Evolutionary conservation across 164 flowering plant genomes (phyloP).

Genomic region (Stephania cephalantha): DNA sequence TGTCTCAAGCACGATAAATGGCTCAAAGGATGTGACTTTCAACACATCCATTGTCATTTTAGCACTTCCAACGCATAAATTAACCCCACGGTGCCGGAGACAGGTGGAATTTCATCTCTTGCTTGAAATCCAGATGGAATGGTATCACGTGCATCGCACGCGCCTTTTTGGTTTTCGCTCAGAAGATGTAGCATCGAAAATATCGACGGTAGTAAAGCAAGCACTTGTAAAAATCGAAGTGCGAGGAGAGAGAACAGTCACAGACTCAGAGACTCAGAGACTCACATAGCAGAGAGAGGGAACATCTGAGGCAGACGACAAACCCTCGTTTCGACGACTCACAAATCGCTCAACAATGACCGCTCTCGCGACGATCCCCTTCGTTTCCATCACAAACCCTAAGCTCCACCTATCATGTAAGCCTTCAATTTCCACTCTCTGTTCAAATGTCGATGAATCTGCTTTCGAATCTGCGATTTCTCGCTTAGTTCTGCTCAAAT

Average conservation of each 20-base stretch:
- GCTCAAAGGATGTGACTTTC: too few relatives aligned
- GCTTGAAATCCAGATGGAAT: too few relatives aligned
- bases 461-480: neutral
- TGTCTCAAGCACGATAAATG: too few relatives aligned
- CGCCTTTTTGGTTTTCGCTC: neutral
- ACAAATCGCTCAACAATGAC: slow-evolving; percentile 15
- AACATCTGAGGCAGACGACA: neutral
- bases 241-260: too few relatives aligned
- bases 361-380: slow-evolving; percentile 31
- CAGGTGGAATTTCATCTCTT: too few relatives aligned
- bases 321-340: slow-evolving; percentile 1
- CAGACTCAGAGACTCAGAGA: neutral
- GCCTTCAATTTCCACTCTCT: neutral
- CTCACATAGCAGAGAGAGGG: neutral
- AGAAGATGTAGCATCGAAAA: neutral
- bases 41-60: too few relatives aligned
- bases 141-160: neutral
- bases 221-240: neutral
- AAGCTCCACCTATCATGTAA: slow-evolving; percentile 25
- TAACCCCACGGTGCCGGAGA: too few relatives aligned
- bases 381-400: slow-evolving; percentile 22
- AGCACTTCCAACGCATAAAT: too few relatives aligned
- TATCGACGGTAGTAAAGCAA: neutral
- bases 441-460: neutral
- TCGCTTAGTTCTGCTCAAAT: neutral